Evolutionary conservation across 345 rosid species (phyloP).

Genomic region (Salix viminalis): DNA sequence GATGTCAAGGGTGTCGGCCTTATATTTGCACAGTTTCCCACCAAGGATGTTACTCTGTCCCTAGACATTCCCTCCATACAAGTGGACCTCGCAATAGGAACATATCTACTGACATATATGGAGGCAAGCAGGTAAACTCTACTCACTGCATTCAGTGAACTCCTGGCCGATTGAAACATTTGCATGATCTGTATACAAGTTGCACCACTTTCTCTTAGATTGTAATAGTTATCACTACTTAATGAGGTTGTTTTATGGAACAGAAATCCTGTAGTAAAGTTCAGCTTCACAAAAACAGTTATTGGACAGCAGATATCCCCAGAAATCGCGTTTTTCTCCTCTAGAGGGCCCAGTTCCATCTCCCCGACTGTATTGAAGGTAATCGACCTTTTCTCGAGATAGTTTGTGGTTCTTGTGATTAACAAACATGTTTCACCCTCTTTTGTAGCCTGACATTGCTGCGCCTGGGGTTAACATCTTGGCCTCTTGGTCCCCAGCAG

Average conservation of each 20-base stretch:
- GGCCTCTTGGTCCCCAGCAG: slow-evolving; percentile 56
- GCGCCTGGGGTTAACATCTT: slow-evolving; percentile 61
- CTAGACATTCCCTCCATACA: slow-evolving; percentile 36
- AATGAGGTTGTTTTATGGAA: slow-evolving; percentile 14
- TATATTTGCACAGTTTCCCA: slow-evolving; percentile 42
- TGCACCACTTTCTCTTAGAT: neutral
- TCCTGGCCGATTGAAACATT: neutral
- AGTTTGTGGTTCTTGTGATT: neutral
- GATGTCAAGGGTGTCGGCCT: slow-evolving; percentile 38
- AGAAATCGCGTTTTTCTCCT: slow-evolving; percentile 50
- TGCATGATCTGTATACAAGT: neutral
- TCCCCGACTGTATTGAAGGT: slow-evolving; percentile 55
- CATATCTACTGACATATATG: slow-evolving; percentile 44
- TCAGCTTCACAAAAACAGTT: slow-evolving; percentile 35
- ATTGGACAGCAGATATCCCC: slow-evolving; percentile 45
- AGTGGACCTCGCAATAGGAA: slow-evolving; percentile 43
- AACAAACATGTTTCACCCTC: neutral
- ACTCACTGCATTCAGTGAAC: neutral
- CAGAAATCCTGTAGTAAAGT: slow-evolving; percentile 45
- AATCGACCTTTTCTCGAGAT: neutral
- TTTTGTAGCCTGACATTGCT: slow-evolving; percentile 53
- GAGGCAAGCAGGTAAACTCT: slow-evolving; percentile 31
- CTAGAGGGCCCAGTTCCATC: slow-evolving; percentile 58
- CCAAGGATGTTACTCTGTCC: slow-evolving; percentile 36
- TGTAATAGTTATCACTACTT: neutral